These are phyloP conservation scores for Penicillium sp. DNA, from an alignment of 2,329 filamentous ascomycete genomes.

Conservation along the genomic window DNA sequence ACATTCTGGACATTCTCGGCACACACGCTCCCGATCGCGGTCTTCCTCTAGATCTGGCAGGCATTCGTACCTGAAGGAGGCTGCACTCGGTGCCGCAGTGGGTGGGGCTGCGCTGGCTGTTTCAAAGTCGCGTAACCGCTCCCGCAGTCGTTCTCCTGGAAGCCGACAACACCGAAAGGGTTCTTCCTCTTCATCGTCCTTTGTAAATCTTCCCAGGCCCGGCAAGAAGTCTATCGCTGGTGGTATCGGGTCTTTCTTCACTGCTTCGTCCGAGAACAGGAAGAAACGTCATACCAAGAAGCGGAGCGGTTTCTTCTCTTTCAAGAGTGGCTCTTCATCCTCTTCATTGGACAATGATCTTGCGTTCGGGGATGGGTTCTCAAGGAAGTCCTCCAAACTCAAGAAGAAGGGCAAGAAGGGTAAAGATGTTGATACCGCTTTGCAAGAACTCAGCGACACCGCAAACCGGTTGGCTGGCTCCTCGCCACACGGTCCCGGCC, in stretches of 20 bases:
- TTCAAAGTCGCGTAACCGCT: slow-evolving; percentile 23
- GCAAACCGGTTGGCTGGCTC: slow-evolving; percentile 48
- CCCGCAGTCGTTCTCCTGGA: slow-evolving; percentile 38
- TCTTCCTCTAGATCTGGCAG: slow-evolving; percentile 31
- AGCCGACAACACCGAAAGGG: slow-evolving; percentile 32
- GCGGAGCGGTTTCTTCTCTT: slow-evolving; percentile 54
- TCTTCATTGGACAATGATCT: slow-evolving; percentile 67
- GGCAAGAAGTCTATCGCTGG: slow-evolving; percentile 50
- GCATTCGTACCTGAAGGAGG: slow-evolving; percentile 32
- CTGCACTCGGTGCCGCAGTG: slow-evolving; percentile 39
- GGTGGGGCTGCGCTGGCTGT: slow-evolving; percentile 29
- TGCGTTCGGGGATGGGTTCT: slow-evolving; percentile 62
- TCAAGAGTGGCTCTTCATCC: slow-evolving; percentile 60
- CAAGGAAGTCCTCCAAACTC: slow-evolving; percentile 39
- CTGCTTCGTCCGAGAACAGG: slow-evolving; percentile 56
- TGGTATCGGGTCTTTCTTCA: slow-evolving; percentile 64
- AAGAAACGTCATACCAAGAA: slow-evolving; percentile 49
- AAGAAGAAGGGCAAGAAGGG: slow-evolving; percentile 29
- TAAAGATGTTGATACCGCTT: slow-evolving; percentile 45
- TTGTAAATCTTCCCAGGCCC: slow-evolving; percentile 64
- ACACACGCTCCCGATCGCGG: slow-evolving; percentile 46
- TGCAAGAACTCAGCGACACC: slow-evolving; percentile 49
- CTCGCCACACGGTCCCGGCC: slow-evolving; percentile 32
- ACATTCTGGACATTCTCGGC: slow-evolving; percentile 25
- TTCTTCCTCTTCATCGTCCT: slow-evolving; percentile 58